Base-by-base conservation (phyloP, 2,329 filamentous ascomycete species). In the Xylaria digitata region DNA sequence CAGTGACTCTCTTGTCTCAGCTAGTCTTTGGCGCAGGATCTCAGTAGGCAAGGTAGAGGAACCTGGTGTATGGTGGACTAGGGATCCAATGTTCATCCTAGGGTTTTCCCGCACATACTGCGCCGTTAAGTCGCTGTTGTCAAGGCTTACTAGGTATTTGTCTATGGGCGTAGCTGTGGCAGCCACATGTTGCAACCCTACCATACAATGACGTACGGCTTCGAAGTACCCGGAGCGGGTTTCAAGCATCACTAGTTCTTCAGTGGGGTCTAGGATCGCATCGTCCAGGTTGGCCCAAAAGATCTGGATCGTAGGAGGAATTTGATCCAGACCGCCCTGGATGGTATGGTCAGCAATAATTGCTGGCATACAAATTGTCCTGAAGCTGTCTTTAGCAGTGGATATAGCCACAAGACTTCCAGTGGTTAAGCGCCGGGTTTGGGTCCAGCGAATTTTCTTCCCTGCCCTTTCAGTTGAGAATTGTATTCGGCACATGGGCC, bases 221-320 rank as follows among this genome's bases (percentile, higher is more conserved):
- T 97, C 94, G 69, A 88, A 97, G 75, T 94, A 97, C 0, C 91
- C 90, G 0, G 79, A 78, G 2, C 89, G 86, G 0, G 91, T 85
- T 75, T 97, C 93, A 0, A 97, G 80, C 92, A 97, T 97, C 11
- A 94, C 78, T 77, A 89, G 90, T 72, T 91, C 88, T 40, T 86
- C 78, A 17, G 86, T 84, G 0, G 93, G 89, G 73, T 97, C 91
- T 55, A 96, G 82, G 2, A 85, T 66, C 0, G 89, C 81, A 26
- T 94, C 86, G 2, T 87, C 80, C 0, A 82, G 73, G 7, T 85
- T 78, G 0, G 87, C 86, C 81, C 93, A 94, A 74, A 90, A 90
- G 0, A 97, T 81, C 70, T 97, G 93, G 17, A 97, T 85, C 40
- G 90, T 85, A 0, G 92, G 90, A 0, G 91, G 90, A 49, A 88